Evolutionary conservation across 2,329 filamentous ascomycete species (phyloP), one percentile per base, ranked within the genome.

Genomic region (Botrytis cinerea): DNA sequence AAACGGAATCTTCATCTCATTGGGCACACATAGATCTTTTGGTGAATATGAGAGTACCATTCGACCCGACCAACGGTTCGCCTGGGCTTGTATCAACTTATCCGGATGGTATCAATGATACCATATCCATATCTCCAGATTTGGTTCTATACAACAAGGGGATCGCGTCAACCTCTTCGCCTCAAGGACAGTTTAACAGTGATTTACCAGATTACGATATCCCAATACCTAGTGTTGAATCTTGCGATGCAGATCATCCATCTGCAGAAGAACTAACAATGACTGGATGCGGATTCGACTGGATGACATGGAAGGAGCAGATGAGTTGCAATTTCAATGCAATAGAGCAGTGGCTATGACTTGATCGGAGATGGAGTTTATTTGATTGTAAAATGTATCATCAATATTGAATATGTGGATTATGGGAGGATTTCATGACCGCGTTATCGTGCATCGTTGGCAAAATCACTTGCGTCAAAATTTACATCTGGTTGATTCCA

Each of bases 151-250:
- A 38, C 35, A 6, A 16, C 22, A 14, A 4, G 48, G 25, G 25
- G 25, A 0, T 51, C 4, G 0, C 12, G 4, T 16, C 48, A 54
- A n/a, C 48, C 25, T 54, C 48, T 16, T 54, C 48, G 25, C 0
- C 48, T 54, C 48, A 54, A 54, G 5, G 12, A n/a, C n/a, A 0
- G 0, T n/a, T n/a, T 0, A 16, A 16, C n/a, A 3, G 14, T 7
- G 48, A 54, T 54, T 51, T n/a, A 7, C 12, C 32, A 20, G 45
- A 66, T 35, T 1, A 10, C 9, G 28, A 66, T 25, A 20, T 51
- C 2, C 63, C 10, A 1, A 2, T 38, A 0, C 45, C 45, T 1
- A 51, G 45, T 25, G 25, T 51, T 4, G 45, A 38, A 16, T 4
- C 1, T 1, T 25, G 28, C 2, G 45, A 67, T 51, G 12, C 28